phyloP scores from a whole-genome alignment of 805 yeast genomes.

The Cyberlindnera saturnus region DNA sequence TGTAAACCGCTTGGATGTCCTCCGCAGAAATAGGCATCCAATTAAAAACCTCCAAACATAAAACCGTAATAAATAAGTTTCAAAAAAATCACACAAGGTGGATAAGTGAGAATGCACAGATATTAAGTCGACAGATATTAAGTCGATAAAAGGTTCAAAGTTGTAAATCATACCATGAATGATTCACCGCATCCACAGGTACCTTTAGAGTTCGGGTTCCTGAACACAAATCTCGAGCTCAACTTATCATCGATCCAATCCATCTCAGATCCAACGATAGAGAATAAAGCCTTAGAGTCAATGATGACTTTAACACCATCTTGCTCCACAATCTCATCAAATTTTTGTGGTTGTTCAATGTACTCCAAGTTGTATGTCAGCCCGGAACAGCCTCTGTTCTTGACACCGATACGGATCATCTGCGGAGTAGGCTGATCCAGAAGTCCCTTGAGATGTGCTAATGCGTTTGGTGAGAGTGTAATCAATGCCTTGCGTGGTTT shows the following conservation, averaged over 20 bases:
- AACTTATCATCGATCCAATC: conserved; percentile 96
- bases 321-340: conserved; percentile 89
- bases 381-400: conserved; percentile 95
- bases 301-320: conserved; percentile 90
- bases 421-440: conserved; percentile 82
- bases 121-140: too few species aligned
- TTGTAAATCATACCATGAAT: conserved; percentile 68
- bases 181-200: conserved; percentile 99
- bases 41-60: too few species aligned
- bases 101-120: neutral
- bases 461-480: conserved; percentile 70
- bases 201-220: conserved; percentile 94
- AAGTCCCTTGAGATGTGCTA: conserved; percentile 60
- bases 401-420: conserved; percentile 87
- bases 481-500: conserved; percentile 89
- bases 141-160: too few species aligned
- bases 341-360: conserved; percentile 86
- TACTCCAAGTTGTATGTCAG: conserved; percentile 87
- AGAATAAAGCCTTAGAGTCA: conserved; percentile 92
- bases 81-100: neutral
- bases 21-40: too few species aligned
- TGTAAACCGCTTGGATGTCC: too few species aligned
- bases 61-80: too few species aligned
- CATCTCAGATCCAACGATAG: conserved; percentile 96
- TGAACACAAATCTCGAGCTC: conserved; percentile 83